Evolutionary conservation across 2,329 filamentous ascomycete species (phyloP).

Genomic region (Monosporascus sp.): DNA sequence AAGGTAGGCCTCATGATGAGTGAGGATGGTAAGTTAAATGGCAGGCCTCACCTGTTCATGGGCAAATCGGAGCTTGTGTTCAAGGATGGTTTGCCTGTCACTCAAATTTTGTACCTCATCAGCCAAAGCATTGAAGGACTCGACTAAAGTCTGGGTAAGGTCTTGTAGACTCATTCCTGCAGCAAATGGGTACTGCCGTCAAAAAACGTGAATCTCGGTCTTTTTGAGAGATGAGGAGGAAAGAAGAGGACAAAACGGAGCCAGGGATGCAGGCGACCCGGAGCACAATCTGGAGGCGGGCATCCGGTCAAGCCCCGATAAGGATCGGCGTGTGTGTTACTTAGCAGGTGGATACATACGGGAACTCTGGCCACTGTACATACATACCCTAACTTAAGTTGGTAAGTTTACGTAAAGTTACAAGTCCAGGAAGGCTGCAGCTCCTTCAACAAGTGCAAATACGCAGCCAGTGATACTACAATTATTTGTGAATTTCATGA

Average conservation of each 20-base stretch:
- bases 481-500: too few relatives aligned
- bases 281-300: background rate
- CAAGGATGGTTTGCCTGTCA: constrained; percentile 59
- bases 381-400: background rate
- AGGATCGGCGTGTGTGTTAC: background rate
- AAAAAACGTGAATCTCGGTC: too few relatives aligned
- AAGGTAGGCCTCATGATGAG: constrained; percentile 5
- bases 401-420: too few relatives aligned
- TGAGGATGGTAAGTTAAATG: background rate
- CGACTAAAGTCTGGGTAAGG: constrained; percentile 52
- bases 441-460: too few relatives aligned
- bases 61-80: constrained; percentile 62
- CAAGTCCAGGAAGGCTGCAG: too few relatives aligned
- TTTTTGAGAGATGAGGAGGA: too few relatives aligned
- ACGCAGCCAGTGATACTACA: too few relatives aligned
- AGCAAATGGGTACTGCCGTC: background rate
- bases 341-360: background rate
- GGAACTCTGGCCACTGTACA: background rate
- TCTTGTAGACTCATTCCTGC: constrained; percentile 35
- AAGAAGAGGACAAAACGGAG: too few relatives aligned
- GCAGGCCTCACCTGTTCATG: constrained; percentile 55
- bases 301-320: background rate
- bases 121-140: constrained; percentile 60
- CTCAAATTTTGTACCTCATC: constrained; percentile 59
- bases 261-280: too few relatives aligned